Evolutionary conservation across 1,139 yeast genomes (phyloP), one percentile per base, ranked within the genome.

Genomic region (Saccharomyces hybrid): DNA sequence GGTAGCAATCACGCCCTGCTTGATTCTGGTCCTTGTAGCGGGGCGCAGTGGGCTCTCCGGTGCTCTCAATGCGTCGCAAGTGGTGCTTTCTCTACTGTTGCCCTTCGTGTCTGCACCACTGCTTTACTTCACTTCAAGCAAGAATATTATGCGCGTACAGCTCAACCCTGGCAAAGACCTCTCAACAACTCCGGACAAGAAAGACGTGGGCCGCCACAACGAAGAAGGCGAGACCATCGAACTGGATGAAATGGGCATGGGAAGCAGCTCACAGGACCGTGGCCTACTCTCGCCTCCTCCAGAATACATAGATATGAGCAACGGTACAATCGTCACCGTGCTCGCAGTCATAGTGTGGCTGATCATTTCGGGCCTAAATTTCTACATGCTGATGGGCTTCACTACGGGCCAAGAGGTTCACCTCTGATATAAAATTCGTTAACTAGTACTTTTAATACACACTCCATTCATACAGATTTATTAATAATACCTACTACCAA

Each of bases 21-120:
- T 86, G 49, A 69, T 83, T 21, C 78, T 86, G 64, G 86, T 86
- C 12, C 64, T 80, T 5, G 78, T 81, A 31, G 75, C 86, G 47
- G 93, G 93, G 0, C 76, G 90, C 58, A 82, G 79, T 58, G 93
- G 93, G 0, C 78, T 86, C 44, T 78, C 86, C 4, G 78, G 78
- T 26, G 84, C 87, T 24, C 76, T 86, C 72, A 86, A 86, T 66
- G 80, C 87, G 2, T 83, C 90, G 0, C 95, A 86, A 67, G 93
- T 86, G 42, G 80, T 86, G 4, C 73, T 86, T 54, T 83, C 89
- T 51, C 75, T 86, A 58, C 76, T 86, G 50, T 73, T 86, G 53
- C 93, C 95, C 4, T 79, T 86, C 58, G 88, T 86, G 12, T 79
- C 86, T 50, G 93, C 91, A 1, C 95, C 93, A 8, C 74, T 86